These are phyloP conservation scores for Jackrogersella multiformis DNA, from an alignment of 495 filamentous ascomycete species.

Conservation along the genomic window DNA sequence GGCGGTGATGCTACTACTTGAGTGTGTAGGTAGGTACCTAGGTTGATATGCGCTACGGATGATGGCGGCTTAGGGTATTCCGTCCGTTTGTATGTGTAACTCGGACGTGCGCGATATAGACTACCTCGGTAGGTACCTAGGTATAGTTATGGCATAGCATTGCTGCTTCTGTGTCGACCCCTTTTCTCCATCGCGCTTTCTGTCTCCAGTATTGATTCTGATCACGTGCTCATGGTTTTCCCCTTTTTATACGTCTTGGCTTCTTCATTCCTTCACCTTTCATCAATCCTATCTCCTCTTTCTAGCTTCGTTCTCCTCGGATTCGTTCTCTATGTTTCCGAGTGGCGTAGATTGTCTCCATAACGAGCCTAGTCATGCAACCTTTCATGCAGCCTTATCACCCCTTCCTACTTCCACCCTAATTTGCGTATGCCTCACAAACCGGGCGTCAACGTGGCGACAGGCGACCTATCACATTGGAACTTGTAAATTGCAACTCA, in stretches of 20 bases:
- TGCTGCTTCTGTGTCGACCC: not conserved
- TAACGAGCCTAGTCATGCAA: no score
- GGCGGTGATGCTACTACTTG: constrained; percentile 9
- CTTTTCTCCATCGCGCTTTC: not conserved
- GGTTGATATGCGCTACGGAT: no score
- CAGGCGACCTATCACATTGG: constrained; percentile 12
- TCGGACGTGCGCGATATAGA: no score
- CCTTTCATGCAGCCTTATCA: constrained; percentile 18
- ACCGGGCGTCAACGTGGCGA: constrained; percentile 7
- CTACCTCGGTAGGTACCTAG: not conserved
- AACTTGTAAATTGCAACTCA: not conserved
- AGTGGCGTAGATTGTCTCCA: no score
- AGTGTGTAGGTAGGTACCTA: not conserved
- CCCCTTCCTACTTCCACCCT: constrained; percentile 10
- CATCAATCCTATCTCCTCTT: not conserved
- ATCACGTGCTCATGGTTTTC: not conserved
- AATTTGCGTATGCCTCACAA: constrained; percentile 21
- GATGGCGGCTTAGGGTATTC: no score
- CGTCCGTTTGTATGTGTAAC: no score
- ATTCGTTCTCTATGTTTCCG: no score
- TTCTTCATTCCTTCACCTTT: not conserved
- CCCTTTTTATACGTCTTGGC: not conserved
- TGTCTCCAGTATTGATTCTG: not conserved
- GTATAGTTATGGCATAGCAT: not conserved
- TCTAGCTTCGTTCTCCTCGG: not conserved